Conservation (phyloP, 768 basidiomycete genomes). For the Asterophora parasitica region DNA sequence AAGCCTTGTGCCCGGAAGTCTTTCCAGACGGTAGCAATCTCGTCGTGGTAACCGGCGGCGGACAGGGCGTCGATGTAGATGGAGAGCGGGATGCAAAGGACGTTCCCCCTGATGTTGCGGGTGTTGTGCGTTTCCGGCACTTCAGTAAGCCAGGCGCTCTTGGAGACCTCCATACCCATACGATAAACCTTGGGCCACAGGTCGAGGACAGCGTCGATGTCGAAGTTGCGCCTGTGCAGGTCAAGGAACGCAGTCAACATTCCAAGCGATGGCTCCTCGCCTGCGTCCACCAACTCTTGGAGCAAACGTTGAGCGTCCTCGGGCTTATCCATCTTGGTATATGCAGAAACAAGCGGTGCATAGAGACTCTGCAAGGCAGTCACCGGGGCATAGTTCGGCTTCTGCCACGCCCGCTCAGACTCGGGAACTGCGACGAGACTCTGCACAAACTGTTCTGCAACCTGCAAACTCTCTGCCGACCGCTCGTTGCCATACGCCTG, state of each 20-base stretch:
- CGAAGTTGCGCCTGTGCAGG: conserved; percentile 56
- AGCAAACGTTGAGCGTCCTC: conserved; percentile 56
- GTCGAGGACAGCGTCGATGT: conserved; percentile 48
- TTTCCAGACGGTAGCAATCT: conserved; percentile 67
- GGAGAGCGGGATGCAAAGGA: conserved; percentile 75
- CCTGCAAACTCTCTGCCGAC: conserved; percentile 43
- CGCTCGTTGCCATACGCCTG: conserved; percentile 50
- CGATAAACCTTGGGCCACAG: conserved; percentile 70
- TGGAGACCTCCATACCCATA: conserved; percentile 43
- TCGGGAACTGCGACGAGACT: conserved; percentile 37
- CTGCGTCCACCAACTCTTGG: conserved; percentile 44
- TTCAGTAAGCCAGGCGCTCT: conserved; percentile 29
- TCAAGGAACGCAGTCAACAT: conserved; percentile 65
- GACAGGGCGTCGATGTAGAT: conserved; percentile 78
- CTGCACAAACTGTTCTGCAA: conserved; percentile 65
- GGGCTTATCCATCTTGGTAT: conserved; percentile 37
- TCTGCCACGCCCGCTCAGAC: conserved; percentile 34
- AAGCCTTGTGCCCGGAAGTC: conserved; percentile 58
- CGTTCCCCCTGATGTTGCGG: conserved; percentile 33
- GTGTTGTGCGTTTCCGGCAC: conserved; percentile 15
- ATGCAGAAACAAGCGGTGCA: conserved; percentile 54
- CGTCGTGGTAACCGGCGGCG: conserved; percentile 50
- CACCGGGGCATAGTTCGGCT: conserved; percentile 31
- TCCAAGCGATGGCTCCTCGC: conserved; percentile 54
- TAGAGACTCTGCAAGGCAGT: conserved; percentile 51